Conservation (phyloP, 2,329 filamentous ascomycete genomes). For the Neofusicoccum cordaticola region DNA sequence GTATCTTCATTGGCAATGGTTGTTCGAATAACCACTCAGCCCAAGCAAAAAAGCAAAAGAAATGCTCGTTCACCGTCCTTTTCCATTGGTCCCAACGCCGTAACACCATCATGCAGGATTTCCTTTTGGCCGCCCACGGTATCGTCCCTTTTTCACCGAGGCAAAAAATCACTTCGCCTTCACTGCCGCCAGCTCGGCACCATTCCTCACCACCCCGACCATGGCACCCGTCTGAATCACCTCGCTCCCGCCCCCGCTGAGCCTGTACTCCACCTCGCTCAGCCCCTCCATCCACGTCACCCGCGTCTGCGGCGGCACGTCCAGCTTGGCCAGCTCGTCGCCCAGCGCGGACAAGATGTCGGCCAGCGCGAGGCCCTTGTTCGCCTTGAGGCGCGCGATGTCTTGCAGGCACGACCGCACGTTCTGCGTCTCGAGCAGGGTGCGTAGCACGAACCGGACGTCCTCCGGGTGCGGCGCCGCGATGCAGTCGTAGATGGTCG, state of each 20-base stretch:
- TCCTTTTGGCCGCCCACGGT: too few species aligned
- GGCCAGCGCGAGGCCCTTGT: constrained; percentile 83
- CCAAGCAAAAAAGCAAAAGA: neutral
- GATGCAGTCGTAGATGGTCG: constrained; percentile 94
- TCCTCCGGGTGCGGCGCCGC: constrained; percentile 90
- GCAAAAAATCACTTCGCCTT: neutral
- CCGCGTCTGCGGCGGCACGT: constrained; percentile 82
- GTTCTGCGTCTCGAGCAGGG: constrained; percentile 78
- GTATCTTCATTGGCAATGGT: neutral
- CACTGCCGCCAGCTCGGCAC: constrained; percentile 64
- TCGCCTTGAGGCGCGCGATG: constrained; percentile 80
- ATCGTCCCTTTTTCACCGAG: too few species aligned
- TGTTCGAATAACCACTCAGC: neutral
- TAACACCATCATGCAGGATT: neutral
- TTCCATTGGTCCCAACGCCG: neutral
- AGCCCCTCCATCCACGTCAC: constrained; percentile 89
- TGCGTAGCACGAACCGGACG: constrained; percentile 78
- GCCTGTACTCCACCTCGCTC: constrained; percentile 86
- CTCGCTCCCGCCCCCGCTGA: constrained; percentile 85
- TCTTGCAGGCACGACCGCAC: constrained; percentile 86
- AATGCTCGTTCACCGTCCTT: neutral
- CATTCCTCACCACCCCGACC: constrained; percentile 82
- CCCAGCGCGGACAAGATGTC: constrained; percentile 87
- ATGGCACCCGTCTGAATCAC: constrained; percentile 87
- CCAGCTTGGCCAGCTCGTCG: constrained; percentile 77